Base-by-base conservation (phyloP, 2,329 filamentous ascomycete species). In the Curvularia verruculosa region DNA sequence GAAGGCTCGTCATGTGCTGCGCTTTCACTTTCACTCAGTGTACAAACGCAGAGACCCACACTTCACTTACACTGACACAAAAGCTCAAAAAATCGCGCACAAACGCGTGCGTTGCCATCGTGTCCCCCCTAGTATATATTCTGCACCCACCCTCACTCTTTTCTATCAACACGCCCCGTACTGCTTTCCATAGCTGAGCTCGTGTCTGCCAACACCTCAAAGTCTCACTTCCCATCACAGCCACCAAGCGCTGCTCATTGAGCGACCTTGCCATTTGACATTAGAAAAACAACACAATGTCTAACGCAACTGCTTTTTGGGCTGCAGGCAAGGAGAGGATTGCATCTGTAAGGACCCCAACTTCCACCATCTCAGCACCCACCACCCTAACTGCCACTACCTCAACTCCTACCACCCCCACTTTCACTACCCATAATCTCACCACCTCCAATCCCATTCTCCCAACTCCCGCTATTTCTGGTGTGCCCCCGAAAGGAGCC, bases 231-330 rank as follows among this genome's bases (percentile, higher is more conserved):
- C 9, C 10, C 13, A 26, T 9, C 8, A 43, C 3, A 12, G 31
- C 19, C 21, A 48, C 29, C 6, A 15, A 31, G 24, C 26, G 13
- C 19, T 9, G 10, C 15, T 15, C 19, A 4, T 26, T 23, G 26
- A n/a, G 13, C 8, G 13, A n/a, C 7, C 2, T 9, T 9, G 4
- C 9, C 4, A 1, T 18, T 23, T 18, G 29, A 18, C 5, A 5
- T 18, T 13, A 10, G n/a, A 0, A 34, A 12, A 7, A 8, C 6
- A 9, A 21, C 28, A 49, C 21, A 21, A 58, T 55, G 52, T 19
- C 51, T 12, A 48, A 21, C 6, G 45, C 39, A 24, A 39, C 21
- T n/a, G 41, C 37, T 13, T 55, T 58, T 47, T 58, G 56, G 52
- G 56, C 52, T 39, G 52, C 52, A 19, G 56, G 43, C 23, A 55